A percentile compares a stretch with the other conserved stretches of the same genome.
phyloP scores from a whole-genome alignment of 2,329 filamentous ascomycete genomes.

The Arthroderma uncinatum region DNA sequence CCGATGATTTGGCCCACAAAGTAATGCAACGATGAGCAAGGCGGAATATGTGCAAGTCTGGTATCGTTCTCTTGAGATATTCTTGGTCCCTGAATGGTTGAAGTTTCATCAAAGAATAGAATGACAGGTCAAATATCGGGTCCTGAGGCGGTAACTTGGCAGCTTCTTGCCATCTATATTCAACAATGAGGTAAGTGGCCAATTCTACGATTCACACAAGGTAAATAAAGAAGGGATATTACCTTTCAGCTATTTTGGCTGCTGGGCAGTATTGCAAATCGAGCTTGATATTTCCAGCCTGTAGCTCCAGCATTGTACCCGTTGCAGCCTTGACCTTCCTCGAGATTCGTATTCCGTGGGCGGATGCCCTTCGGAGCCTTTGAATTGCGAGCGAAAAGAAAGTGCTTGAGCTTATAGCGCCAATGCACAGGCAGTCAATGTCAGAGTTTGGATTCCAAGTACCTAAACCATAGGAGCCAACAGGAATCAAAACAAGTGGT shows the following conservation, averaged over 20 bases:
- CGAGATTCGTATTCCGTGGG: conserved; percentile 40
- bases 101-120: conserved; percentile 48
- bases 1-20: conserved; percentile 50
- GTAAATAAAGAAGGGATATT: conserved; percentile 6
- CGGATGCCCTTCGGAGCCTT: conserved; percentile 41
- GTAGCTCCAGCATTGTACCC: conserved; percentile 54
- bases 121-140: conserved; percentile 45
- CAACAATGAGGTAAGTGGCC: background rate
- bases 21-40: conserved; percentile 50
- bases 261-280: conserved; percentile 59
- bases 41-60: conserved; percentile 48
- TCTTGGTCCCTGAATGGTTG: conserved; percentile 53
- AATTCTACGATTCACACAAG: background rate
- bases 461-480: conserved; percentile 56
- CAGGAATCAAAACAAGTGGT: conserved; percentile 45
- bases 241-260: conserved; percentile 43
- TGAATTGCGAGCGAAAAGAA: conserved; percentile 52
- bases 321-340: conserved; percentile 48
- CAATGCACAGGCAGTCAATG: conserved; percentile 56
- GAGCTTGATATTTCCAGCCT: conserved; percentile 47
- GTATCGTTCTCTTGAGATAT: conserved; percentile 50
- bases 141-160: conserved; percentile 40
- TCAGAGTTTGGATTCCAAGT: conserved; percentile 52
- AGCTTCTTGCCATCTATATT: conserved; percentile 28
- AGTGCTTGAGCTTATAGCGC: conserved; percentile 47